Percentiles rank a stretch among this genome's conserved stretches.
These are phyloP conservation scores for Calocybe indica DNA, from an alignment of 768 basidiomycete species.

Conservation along the genomic window DNA sequence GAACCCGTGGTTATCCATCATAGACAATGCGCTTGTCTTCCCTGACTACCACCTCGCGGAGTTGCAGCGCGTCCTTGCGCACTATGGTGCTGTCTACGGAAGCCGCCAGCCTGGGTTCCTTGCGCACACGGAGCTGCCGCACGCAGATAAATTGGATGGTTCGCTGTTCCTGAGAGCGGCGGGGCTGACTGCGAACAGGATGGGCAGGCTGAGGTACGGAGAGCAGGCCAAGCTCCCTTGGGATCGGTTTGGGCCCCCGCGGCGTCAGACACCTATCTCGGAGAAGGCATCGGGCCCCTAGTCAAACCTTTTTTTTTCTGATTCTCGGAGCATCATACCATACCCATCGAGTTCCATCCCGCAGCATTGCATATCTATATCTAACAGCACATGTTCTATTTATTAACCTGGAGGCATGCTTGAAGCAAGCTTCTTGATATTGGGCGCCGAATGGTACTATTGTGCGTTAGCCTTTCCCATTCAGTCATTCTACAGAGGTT, in stretches of 20 bases:
- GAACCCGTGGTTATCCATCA: conserved; percentile 33
- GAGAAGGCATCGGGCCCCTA: too few species aligned
- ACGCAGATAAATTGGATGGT: neutral
- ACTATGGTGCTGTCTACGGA: conserved; percentile 23
- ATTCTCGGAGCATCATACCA: too few species aligned
- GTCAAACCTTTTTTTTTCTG: too few species aligned
- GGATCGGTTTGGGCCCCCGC: neutral
- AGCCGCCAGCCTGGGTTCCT: neutral
- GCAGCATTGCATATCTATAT: too few species aligned
- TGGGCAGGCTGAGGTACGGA: neutral
- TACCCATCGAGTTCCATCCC: too few species aligned
- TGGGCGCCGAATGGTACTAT: too few species aligned
- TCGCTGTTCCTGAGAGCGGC: neutral
- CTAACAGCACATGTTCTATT: too few species aligned
- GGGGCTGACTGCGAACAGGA: neutral
- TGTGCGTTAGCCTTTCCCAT: too few species aligned
- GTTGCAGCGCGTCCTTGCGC: conserved; percentile 45
- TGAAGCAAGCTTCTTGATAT: too few species aligned
- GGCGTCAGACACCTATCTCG: too few species aligned
- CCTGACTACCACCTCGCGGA: conserved; percentile 38
- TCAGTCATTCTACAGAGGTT: too few species aligned
- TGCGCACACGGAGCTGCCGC: neutral
- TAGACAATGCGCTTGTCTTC: conserved; percentile 29
- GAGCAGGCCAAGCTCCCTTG: neutral
- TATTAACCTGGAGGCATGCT: too few species aligned